Base-by-base conservation (phyloP, 2,329 filamentous ascomycete genomes). In the Cladosporium sp. region DNA sequence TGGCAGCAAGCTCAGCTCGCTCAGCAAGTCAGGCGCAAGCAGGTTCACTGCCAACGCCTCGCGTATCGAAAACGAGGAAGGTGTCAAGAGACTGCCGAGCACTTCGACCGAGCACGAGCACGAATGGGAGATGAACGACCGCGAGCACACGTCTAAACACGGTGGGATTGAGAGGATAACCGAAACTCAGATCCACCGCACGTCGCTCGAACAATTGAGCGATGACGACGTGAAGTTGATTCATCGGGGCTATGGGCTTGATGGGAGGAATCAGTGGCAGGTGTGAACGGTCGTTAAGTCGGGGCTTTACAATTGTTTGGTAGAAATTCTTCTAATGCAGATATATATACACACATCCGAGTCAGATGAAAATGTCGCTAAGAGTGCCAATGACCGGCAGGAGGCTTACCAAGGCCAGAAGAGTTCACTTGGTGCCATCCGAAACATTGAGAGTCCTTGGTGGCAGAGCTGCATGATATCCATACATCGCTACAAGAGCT, bases 1-100 rank as follows among this genome's bases (percentile, higher is more conserved):
- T 26, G 59, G 59, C 44, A 52, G 12, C 59, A 52, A 51, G 7
- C n/a, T 62, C 30, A 41, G 30, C 59, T 62, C 59, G 6, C 47
- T 62, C 12, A 41, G 59, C 47, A 62, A 62, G 21, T 62, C 59
- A 2, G 36, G 59, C 59, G 24, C 59, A 21, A 54, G 59, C 47
- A 62, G 38, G 12, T 52, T 30, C 34, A 49, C 28, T 11, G 34
- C 47, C 18, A 36, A 21, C 28, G 18, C 59, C 3, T 52, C 59
- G 15, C 47, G 36, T 30, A 51, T 61, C 28, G 21, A 15, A 11
- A 49, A 41, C 15, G 59, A 62, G 6, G 51, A 54, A 24, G 32
- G 47, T 2, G 44, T 62, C 5, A 62, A 30, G n/a, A 52, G 59
- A 36, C 47, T 62, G 47, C 59, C 59, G 47, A 62, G 59, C 44